Evolutionary conservation across 768 basidiomycete species (phyloP).

Genomic region (Termitomyces sp.): DNA sequence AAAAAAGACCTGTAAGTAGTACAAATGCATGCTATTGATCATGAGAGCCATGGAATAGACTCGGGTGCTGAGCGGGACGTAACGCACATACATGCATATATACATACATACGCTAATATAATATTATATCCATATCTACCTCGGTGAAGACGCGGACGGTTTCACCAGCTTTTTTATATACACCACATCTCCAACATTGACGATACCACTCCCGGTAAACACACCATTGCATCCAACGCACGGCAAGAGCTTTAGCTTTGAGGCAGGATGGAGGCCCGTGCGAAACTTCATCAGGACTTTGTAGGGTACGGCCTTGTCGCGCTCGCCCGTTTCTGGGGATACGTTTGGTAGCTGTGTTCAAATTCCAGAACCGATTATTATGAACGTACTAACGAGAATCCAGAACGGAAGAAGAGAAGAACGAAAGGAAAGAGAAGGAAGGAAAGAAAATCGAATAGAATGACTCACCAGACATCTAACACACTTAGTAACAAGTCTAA

Average conservation of each 20-base stretch:
- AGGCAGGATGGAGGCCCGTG: slow-evolving; percentile 45
- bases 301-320: slow-evolving; percentile 70
- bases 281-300: slow-evolving; percentile 75
- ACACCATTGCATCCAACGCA: slow-evolving; percentile 69
- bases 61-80: too few relatives aligned
- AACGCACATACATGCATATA: too few relatives aligned
- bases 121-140: neutral
- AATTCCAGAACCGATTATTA: neutral
- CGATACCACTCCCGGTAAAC: slow-evolving; percentile 40
- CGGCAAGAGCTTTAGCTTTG: slow-evolving; percentile 41
- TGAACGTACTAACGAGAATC: too few relatives aligned
- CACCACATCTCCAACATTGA: slow-evolving; percentile 60
- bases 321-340: slow-evolving; percentile 53
- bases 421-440: too few relatives aligned
- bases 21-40: too few relatives aligned
- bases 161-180: slow-evolving; percentile 37
- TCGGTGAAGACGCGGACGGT: neutral
- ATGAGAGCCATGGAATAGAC: too few relatives aligned
- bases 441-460: neutral
- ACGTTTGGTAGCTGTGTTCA: slow-evolving; percentile 63
- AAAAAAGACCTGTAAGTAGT: too few relatives aligned
- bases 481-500: slow-evolving; percentile 65
- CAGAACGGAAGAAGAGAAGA: too few relatives aligned
- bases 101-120: too few relatives aligned
- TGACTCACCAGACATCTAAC: slow-evolving; percentile 62